Base-by-base conservation (phyloP, 805 yeast genomes). In the Cyberlindnera suaveolens region DNA sequence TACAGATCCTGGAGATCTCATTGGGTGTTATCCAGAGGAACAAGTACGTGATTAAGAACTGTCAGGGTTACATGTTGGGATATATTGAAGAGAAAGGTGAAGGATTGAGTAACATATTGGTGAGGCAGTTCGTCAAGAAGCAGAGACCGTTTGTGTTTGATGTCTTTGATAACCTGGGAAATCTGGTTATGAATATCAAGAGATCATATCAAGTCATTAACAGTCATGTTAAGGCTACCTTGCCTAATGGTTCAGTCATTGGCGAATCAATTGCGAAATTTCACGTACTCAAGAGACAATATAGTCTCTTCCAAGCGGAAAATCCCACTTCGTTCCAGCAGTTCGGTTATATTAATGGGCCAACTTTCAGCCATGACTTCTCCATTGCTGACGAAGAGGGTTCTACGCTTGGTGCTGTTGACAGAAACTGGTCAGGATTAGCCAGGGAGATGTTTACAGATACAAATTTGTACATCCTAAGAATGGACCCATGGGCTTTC, bases 401-500 rank as follows among this genome's bases (percentile, higher is more conserved):
- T 0, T 64, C 70, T n/a, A 74, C 83, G 0, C 65, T 83, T 42
- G 96, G 84, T 0, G 70, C 84, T 1, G 90, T 91, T 2, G 91
- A 87, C 60, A 74, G 97, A 52, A 87, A 88, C 60, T 91, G 96
- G 91, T 93, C 84, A 7, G 98, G 99, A 1, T 66, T 91, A 34
- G 95, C 93, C 3, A 73, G 96, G 53, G 98, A 91, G 58, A 63
- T 89, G 53, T 82, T 90, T 56, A 89, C 97, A 0, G 97, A 91
- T 62, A 84, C 96, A 0, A 96, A 97, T 46, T 89, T 87, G 1
- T 91, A 91, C 60, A 76, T 90, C 23, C 65, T 90, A 29, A 66
- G 96, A 44, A 82, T 88, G 84, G 95, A 85, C 54, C 82, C 83
- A 1, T 67, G 68, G 26, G 71, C 85, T 49, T 81, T 82, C 50